A percentile compares a stretch with the other conserved stretches of the same genome.
These are phyloP conservation scores for Reticulascus tulasneorum DNA, from an alignment of 2,329 filamentous ascomycete genomes.

Conservation along the genomic window DNA sequence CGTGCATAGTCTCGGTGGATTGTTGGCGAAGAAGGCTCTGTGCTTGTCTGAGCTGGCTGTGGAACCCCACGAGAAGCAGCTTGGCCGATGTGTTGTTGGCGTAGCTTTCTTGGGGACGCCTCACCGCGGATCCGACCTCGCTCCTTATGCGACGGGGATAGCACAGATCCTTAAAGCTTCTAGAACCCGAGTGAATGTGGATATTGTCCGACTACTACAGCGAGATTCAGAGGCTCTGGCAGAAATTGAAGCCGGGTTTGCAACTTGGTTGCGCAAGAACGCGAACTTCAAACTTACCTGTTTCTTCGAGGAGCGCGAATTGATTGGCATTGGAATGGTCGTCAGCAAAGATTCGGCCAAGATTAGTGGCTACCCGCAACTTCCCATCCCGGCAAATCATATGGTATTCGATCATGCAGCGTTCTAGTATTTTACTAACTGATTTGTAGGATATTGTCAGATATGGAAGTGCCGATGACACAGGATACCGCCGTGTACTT, in stretches of 20 bases:
- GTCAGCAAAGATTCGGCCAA: conserved; percentile 1
- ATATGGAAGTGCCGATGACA: conserved; percentile 1
- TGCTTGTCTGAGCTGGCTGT: background rate
- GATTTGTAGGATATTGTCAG: background rate
- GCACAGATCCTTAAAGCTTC: conserved; percentile 1
- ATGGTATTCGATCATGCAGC: too few species aligned
- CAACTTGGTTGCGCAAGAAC: background rate
- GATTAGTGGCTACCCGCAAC: background rate
- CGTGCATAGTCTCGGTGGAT: background rate
- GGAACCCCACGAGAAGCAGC: background rate
- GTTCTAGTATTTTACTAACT: too few species aligned
- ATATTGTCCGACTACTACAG: background rate
- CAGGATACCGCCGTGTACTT: background rate
- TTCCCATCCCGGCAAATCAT: background rate
- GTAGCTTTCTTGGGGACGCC: conserved; percentile 1
- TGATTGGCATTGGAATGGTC: background rate
- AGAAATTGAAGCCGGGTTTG: background rate
- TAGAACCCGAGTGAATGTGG: background rate
- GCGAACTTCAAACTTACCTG: background rate
- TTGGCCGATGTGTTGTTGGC: background rate
- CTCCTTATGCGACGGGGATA: background rate
- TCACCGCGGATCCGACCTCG: background rate
- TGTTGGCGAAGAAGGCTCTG: background rate
- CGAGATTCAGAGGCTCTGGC: conserved; percentile 1
- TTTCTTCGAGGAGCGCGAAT: conserved; percentile 1